These are phyloP conservation scores for Trichocladium antarcticum DNA, from an alignment of 495 filamentous ascomycete genomes.

Conservation along the genomic window DNA sequence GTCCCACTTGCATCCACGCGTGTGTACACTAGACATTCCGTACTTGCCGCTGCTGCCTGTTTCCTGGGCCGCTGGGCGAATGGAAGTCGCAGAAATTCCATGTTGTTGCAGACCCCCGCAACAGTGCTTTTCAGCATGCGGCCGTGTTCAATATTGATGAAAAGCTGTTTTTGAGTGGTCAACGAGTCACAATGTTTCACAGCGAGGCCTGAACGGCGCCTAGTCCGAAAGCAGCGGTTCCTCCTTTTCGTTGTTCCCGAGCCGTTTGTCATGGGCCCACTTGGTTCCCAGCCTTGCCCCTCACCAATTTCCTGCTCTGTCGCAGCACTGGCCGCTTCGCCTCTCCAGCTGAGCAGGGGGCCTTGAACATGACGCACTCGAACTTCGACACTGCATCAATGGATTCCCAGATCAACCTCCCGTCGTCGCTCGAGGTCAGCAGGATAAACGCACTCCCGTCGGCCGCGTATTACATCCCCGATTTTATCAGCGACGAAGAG, in stretches of 20 bases:
- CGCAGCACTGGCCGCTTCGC: too few relatives aligned
- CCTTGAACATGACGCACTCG: neutral
- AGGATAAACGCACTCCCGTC: conserved; percentile 51
- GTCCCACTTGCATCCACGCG: too few relatives aligned
- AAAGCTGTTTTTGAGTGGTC: too few relatives aligned
- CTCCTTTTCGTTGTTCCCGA: neutral
- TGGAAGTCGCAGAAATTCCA: too few relatives aligned
- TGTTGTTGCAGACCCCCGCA: too few relatives aligned
- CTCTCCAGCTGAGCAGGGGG: neutral
- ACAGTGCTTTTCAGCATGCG: too few relatives aligned
- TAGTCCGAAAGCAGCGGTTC: neutral
- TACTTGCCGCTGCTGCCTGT: too few relatives aligned
- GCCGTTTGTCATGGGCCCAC: neutral
- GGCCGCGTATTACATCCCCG: conserved; percentile 72
- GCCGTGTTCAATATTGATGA: too few relatives aligned
- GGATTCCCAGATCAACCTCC: conserved; percentile 19
- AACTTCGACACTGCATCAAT: neutral
- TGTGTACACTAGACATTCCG: too few relatives aligned
- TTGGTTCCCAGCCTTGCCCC: neutral
- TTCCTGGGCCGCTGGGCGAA: too few relatives aligned
- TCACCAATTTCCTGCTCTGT: conserved; percentile 7
- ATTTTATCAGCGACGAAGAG: conserved; percentile 72
- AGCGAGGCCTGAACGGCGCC: neutral
- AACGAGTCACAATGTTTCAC: neutral
- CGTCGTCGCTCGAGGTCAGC: conserved; percentile 38